phyloP scores from a whole-genome alignment of 139 green algal species.

The Astrephomene gubernaculifera region DNA sequence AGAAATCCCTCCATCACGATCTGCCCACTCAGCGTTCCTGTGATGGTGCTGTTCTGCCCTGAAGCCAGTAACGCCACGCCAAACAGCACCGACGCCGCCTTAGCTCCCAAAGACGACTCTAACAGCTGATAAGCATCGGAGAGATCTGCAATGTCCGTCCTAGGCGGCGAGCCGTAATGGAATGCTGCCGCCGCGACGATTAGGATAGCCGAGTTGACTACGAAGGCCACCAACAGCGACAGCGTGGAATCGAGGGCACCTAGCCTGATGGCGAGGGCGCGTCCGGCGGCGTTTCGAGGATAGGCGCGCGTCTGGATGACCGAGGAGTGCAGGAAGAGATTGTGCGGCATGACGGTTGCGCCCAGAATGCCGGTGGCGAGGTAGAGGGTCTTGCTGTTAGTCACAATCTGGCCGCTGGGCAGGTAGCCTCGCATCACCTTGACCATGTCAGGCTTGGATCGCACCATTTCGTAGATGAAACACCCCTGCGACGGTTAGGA shows the following conservation, averaged over 20 bases:
- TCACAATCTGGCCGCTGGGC: constrained; percentile 48
- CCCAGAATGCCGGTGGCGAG: constrained; percentile 67
- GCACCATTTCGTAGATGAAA: constrained; percentile 68
- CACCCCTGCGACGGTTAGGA: constrained; percentile 1
- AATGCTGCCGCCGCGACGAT: constrained; percentile 73
- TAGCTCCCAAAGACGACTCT: constrained; percentile 55
- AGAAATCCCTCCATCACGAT: constrained; percentile 77
- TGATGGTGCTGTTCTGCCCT: constrained; percentile 73
- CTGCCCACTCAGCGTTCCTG: constrained; percentile 61
- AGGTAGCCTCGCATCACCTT: constrained; percentile 64
- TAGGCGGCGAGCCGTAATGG: constrained; percentile 46
- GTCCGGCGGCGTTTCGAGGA: constrained; percentile 54
- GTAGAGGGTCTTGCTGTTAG: constrained; percentile 59
- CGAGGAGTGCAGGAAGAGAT: constrained; percentile 72
- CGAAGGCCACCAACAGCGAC: constrained; percentile 69
- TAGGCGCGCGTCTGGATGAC: constrained; percentile 73
- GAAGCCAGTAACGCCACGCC: constrained; percentile 59
- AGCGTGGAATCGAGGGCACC: constrained; percentile 67
- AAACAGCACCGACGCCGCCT: constrained; percentile 66
- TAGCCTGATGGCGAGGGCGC: constrained; percentile 60
- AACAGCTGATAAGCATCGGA: constrained; percentile 67
- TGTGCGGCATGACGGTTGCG: constrained; percentile 77
- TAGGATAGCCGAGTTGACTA: constrained; percentile 78
- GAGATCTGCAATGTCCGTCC: constrained; percentile 51
- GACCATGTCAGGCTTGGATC: constrained; percentile 60